A percentile compares a stretch with the other conserved stretches of the same genome.
Conservation (phyloP, 129 eudicot species). For the Tagetes patula region DNA sequence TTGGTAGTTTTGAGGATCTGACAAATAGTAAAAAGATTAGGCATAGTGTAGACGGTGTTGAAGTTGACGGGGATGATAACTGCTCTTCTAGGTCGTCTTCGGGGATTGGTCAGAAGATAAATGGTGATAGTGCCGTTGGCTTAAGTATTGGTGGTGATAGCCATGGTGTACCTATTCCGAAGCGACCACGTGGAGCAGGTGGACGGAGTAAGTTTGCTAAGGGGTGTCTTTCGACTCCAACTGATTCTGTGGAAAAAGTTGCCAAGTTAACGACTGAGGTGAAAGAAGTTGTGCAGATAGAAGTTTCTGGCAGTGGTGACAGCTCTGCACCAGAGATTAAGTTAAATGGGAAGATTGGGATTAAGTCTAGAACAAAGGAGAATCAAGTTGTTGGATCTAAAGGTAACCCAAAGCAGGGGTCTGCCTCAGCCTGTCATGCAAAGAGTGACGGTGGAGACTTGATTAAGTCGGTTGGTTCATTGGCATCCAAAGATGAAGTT, state of each 20-base stretch:
- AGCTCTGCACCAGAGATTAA: slow-evolving; percentile 23
- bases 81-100: slow-evolving; percentile 12
- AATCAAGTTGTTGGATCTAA: slow-evolving; percentile 17
- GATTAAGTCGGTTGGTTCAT: slow-evolving; percentile 28
- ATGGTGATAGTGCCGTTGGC: not conserved
- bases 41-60: slow-evolving; percentile 31
- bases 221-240: slow-evolving; percentile 23
- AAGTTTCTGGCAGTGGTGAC: slow-evolving; percentile 24
- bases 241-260: slow-evolving; percentile 37
- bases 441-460: slow-evolving; percentile 15
- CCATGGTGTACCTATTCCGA: slow-evolving; percentile 54
- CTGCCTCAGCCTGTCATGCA: slow-evolving; percentile 1
- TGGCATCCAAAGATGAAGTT: slow-evolving; percentile 23
- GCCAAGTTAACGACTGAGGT: slow-evolving; percentile 31
- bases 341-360: slow-evolving; percentile 30
- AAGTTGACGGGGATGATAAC: slow-evolving; percentile 20
- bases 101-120: slow-evolving; percentile 32
- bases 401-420: slow-evolving; percentile 20
- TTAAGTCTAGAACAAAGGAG: slow-evolving; percentile 9
- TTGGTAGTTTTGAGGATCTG: slow-evolving; percentile 37
- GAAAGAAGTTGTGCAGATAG: slow-evolving; percentile 20
- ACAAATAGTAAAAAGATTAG: slow-evolving; percentile 45
- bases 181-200: slow-evolving; percentile 62
- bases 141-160: slow-evolving; percentile 36
- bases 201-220: slow-evolving; percentile 51